Conservation (phyloP, 2,329 filamentous ascomycete genomes). For the Dothidotthia symphoricarpi region DNA sequence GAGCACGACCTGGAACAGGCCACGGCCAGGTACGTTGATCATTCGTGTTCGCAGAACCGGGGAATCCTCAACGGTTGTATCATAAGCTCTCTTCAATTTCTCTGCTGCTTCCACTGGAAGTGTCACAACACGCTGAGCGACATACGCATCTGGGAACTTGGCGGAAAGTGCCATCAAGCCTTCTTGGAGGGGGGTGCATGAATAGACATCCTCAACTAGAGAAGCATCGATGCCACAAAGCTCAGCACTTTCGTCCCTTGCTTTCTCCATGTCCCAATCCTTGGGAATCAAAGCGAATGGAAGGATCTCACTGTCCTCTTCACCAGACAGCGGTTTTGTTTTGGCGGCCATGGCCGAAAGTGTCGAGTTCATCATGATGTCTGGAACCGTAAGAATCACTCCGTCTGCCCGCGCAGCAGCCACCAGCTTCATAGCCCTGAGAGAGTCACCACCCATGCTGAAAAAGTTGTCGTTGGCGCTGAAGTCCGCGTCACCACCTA, state of each 20-base stretch:
- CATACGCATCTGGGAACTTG: constrained; percentile 40
- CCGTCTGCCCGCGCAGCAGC: constrained; percentile 52
- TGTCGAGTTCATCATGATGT: constrained; percentile 53
- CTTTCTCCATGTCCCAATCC: constrained; percentile 31
- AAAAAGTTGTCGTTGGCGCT: constrained; percentile 45
- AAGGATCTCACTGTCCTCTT: constrained; percentile 23
- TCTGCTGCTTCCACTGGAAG: constrained; percentile 34
- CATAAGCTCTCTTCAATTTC: constrained; percentile 40
- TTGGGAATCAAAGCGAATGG: constrained; percentile 36
- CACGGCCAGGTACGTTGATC: constrained; percentile 37
- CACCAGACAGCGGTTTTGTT: constrained; percentile 22
- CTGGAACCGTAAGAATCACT: constrained; percentile 53
- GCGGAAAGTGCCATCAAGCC: constrained; percentile 43
- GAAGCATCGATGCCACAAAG: constrained; percentile 28
- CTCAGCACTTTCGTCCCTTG: constrained; percentile 40
- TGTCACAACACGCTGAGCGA: constrained; percentile 39
- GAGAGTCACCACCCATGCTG: constrained; percentile 51
- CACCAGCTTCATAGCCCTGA: constrained; percentile 57
- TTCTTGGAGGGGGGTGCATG: constrained; percentile 46
- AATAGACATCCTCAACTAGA: constrained; percentile 43
- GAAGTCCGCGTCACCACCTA: constrained; percentile 36
- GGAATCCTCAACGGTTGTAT: constrained; percentile 29
- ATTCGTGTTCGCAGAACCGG: constrained; percentile 44
- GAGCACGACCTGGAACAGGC: constrained; percentile 42
- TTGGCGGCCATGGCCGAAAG: constrained; percentile 48